Percentiles rank a stretch among this genome's conserved stretches.
Evolutionary conservation across 1,284 basidiomycete genomes (phyloP).

Genomic region (Laetiporus sulphureus): DNA sequence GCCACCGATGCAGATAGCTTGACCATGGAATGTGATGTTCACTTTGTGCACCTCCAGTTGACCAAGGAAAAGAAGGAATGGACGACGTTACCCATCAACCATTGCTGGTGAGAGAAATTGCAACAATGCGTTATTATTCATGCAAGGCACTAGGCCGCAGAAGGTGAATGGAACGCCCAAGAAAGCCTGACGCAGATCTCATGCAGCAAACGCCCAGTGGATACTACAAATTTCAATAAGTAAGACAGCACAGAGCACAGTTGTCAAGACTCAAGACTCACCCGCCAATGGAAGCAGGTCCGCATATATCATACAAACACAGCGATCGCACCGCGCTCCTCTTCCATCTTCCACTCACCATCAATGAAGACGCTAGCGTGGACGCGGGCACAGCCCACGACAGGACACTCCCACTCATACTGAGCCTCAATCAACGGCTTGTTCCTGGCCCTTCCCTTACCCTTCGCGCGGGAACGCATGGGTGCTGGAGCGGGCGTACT

Average conservation of each 20-base stretch:
- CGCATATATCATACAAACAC: slow-evolving; percentile 33
- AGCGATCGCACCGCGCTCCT: slow-evolving; percentile 36
- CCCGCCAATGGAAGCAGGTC: too few species aligned
- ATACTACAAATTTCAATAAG: too few species aligned
- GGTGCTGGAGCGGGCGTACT: background rate
- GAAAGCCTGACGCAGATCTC: too few species aligned
- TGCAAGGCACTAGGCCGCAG: too few species aligned
- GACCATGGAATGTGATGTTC: too few species aligned
- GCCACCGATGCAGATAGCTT: too few species aligned
- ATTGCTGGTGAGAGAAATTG: background rate
- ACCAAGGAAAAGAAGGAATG: too few species aligned
- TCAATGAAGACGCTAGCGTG: slow-evolving; percentile 50
- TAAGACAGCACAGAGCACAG: too few species aligned
- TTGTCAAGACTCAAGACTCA: too few species aligned
- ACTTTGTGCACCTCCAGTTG: too few species aligned
- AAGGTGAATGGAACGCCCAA: too few species aligned
- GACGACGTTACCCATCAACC: background rate
- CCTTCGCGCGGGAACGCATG: slow-evolving; percentile 5
- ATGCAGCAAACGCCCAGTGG: too few species aligned
- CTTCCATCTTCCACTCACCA: slow-evolving; percentile 43
- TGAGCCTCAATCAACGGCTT: slow-evolving; percentile 37
- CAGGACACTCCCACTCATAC: slow-evolving; percentile 58
- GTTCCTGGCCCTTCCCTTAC: slow-evolving; percentile 32
- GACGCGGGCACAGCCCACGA: slow-evolving; percentile 40
- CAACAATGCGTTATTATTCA: background rate